Percentiles rank a stretch among this genome's conserved stretches.
These are phyloP conservation scores for Lentinula sp. DNA, from an alignment of 768 basidiomycete genomes.

Conservation along the genomic window DNA sequence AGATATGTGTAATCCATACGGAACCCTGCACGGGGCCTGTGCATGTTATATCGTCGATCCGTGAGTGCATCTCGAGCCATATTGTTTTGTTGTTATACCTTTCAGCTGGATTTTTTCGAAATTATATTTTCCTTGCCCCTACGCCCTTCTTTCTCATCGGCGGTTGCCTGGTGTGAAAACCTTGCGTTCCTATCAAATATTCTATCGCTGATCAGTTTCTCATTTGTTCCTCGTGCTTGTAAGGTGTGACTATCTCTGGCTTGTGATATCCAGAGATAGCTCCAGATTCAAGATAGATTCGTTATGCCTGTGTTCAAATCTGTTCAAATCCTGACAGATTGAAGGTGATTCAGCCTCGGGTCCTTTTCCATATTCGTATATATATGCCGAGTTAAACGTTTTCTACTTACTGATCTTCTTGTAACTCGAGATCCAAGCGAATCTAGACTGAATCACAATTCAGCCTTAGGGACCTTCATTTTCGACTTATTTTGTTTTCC, in stretches of 20 bases:
- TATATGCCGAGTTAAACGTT: background rate
- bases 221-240: no score
- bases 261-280: background rate
- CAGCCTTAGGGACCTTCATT: background rate
- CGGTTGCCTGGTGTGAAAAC: no score
- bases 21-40: constrained; percentile 9
- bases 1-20: constrained; percentile 12
- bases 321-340: background rate
- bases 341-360: background rate
- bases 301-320: no score
- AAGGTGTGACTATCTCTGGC: background rate
- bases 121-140: background rate
- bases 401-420: background rate
- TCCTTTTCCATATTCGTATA: background rate
- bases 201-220: no score
- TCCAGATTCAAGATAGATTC: background rate
- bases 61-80: constrained; percentile 1
- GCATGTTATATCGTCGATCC: constrained; percentile 10
- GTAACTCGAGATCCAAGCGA: background rate
- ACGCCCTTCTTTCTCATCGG: background rate
- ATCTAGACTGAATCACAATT: background rate
- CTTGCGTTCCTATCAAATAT: no score
- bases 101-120: background rate
- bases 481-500: background rate
- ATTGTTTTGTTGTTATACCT: no score